phyloP scores from a whole-genome alignment of 345 rosid species.

The Brassica nigra region DNA sequence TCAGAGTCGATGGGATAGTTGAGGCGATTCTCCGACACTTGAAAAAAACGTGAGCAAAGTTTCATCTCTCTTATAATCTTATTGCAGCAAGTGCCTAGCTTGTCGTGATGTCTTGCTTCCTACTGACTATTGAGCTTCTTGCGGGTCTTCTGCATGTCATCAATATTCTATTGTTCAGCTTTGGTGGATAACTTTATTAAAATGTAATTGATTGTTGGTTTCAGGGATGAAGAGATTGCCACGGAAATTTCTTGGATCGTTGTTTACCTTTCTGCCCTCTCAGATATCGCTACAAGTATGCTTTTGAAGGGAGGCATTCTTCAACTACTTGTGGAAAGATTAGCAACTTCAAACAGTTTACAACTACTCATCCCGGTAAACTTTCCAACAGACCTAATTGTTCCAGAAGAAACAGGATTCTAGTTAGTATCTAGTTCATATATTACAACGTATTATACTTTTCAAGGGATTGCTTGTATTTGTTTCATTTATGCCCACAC shows the following conservation, averaged over 20 bases:
- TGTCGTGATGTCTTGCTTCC: not conserved
- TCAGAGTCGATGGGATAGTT: conserved; percentile 67
- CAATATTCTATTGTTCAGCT: not conserved
- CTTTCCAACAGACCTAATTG: not conserved
- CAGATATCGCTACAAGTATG: conserved; percentile 70
- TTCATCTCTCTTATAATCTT: conserved; percentile 18
- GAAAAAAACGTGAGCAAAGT: conserved; percentile 67
- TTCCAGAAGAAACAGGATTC: not conserved
- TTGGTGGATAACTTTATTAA: conserved; percentile 4
- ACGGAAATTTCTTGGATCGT: conserved; percentile 96
- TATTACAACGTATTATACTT: not conserved
- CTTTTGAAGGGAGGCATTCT: conserved; percentile 74
- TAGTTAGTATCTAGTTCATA: not conserved
- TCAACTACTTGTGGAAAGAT: conserved; percentile 75
- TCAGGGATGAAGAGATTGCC: conserved; percentile 88
- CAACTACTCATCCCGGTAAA: conserved; percentile 91
- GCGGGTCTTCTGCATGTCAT: not conserved
- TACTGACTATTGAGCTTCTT: not conserved
- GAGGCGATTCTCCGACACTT: conserved; percentile 87
- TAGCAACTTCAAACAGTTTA: conserved; percentile 74
- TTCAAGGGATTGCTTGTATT: conserved; percentile 5
- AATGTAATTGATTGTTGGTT: conserved; percentile 21
- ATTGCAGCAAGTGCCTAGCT: not conserved
- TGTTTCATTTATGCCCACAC: not conserved
- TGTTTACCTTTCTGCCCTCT: conserved; percentile 96